These are phyloP conservation scores for Colletotrichum destructivum DNA, from an alignment of 2,329 filamentous ascomycete genomes.

Conservation along the genomic window DNA sequence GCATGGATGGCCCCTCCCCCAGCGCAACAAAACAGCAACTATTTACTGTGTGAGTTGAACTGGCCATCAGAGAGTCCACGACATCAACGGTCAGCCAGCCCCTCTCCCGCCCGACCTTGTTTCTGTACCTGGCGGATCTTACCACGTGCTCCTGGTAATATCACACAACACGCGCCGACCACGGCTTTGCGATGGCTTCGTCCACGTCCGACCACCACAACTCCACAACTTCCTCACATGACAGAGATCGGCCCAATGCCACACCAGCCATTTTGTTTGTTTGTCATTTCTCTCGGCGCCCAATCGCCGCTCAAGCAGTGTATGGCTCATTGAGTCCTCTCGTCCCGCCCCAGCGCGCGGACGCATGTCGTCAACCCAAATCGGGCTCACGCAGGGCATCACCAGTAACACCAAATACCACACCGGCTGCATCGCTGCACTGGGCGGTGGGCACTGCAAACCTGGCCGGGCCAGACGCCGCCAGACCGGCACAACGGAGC, in stretches of 20 bases:
- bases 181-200: constrained; percentile 36
- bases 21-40: constrained; percentile 30
- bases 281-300: constrained; percentile 28
- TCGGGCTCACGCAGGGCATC: constrained; percentile 34
- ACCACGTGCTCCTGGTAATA: constrained; percentile 8
- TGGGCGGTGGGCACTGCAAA: constrained; percentile 1
- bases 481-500: constrained; percentile 3
- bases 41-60: constrained; percentile 4
- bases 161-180: constrained; percentile 10
- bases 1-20: constrained; percentile 16
- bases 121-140: neutral
- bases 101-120: neutral
- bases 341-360: neutral
- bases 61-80: neutral
- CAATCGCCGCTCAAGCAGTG: constrained; percentile 7
- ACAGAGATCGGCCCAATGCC: constrained; percentile 13
- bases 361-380: constrained; percentile 31
- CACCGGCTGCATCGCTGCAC: constrained; percentile 6
- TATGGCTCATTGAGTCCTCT: constrained; percentile 8
- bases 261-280: constrained; percentile 31
- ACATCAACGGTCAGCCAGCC: neutral
- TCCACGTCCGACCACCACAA: neutral
- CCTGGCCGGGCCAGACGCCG: constrained; percentile 21
- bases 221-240: neutral
- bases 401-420: constrained; percentile 26